Evolutionary conservation across 2,329 filamentous ascomycete species (phyloP), one percentile per base, ranked within the genome.

Genomic region (Botrytis hyacinthi): DNA sequence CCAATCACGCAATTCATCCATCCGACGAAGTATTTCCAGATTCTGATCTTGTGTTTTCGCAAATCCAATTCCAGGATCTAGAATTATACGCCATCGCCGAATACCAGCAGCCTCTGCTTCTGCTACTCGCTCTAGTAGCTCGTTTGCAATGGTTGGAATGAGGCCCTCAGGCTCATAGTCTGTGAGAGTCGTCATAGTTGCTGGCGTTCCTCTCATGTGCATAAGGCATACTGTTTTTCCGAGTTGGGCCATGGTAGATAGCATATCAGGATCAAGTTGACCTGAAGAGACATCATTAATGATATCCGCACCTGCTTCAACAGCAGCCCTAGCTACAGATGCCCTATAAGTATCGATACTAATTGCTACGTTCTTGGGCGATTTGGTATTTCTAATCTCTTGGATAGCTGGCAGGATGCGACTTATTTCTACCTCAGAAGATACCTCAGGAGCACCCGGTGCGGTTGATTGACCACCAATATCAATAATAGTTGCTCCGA

Each of bases 201-300:
- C 83, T 0, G 91, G 90, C 0, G 87, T 90, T 40, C 91, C 91
- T 70, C 91, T 89, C 89, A 91, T 93, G 81, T 93, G 91, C 90
- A 92, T 92, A 20, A 93, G 84, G 76, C 90, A 86, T 46, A 98
- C 90, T 4, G 94, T 94, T 78, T 91, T 93, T 51, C 93, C 91
- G 0, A 96, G 87, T 7, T 87, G 85, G 0, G 93, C 95, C 75
- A 95, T 91, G 0, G 93, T 94, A 22, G 90, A 79, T 0, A 99
- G 88, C 94, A 99, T 98, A 0, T 87, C 86, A 0, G 88, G 84
- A 81, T 98, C 96, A 69, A 97, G 85, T 6, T 86, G 81, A 5
- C 96, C 96, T 1, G 92, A 94, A 0, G 94, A 97, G 51, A 99
- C 91, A 82, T 99, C 96, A 83, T 99, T 99, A 83, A 99, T 90